Conservation (phyloP, 2,329 filamentous ascomycete genomes). For the Orbilia oligospora region DNA sequence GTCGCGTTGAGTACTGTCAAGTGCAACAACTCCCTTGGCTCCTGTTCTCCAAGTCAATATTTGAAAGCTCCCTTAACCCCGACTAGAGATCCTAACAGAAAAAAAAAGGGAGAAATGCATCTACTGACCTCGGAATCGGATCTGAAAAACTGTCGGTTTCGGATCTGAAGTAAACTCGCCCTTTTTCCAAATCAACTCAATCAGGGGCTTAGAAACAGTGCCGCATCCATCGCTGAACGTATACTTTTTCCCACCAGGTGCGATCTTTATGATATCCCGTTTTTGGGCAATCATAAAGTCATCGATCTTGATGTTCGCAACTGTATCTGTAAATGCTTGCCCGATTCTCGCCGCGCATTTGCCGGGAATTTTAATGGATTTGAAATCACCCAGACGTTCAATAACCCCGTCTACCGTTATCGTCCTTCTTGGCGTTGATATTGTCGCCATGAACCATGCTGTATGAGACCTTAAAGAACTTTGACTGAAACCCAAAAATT, state of each 20-base stretch:
- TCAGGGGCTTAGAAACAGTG: slow-evolving; percentile 76
- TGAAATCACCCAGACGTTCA: slow-evolving; percentile 71
- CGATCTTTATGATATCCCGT: slow-evolving; percentile 71
- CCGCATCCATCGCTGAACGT: slow-evolving; percentile 86
- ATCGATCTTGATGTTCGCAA: slow-evolving; percentile 69
- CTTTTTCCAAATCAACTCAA: slow-evolving; percentile 73
- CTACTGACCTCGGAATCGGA: slow-evolving; percentile 76
- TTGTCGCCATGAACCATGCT: slow-evolving; percentile 76
- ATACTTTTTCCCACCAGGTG: slow-evolving; percentile 67
- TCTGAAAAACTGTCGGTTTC: slow-evolving; percentile 78
- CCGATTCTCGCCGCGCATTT: slow-evolving; percentile 75
- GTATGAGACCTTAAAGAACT: slow-evolving; percentile 81
- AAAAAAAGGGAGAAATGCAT: background rate
- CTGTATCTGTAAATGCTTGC: slow-evolving; percentile 82
- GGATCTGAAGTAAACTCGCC: slow-evolving; percentile 65
- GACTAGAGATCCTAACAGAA: too few species aligned
- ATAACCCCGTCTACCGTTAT: slow-evolving; percentile 69
- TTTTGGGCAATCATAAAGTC: slow-evolving; percentile 67
- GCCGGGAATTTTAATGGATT: slow-evolving; percentile 71
- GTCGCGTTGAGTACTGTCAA: slow-evolving; percentile 75
- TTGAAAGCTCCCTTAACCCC: background rate
- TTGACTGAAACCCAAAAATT: slow-evolving; percentile 83
- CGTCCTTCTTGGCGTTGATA: slow-evolving; percentile 64
- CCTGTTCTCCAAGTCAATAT: slow-evolving; percentile 66
- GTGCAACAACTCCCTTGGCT: slow-evolving; percentile 82